These are phyloP conservation scores for Saccharomyces mikatae DNA, from an alignment of 805 yeast species.

Conservation along the genomic window DNA sequence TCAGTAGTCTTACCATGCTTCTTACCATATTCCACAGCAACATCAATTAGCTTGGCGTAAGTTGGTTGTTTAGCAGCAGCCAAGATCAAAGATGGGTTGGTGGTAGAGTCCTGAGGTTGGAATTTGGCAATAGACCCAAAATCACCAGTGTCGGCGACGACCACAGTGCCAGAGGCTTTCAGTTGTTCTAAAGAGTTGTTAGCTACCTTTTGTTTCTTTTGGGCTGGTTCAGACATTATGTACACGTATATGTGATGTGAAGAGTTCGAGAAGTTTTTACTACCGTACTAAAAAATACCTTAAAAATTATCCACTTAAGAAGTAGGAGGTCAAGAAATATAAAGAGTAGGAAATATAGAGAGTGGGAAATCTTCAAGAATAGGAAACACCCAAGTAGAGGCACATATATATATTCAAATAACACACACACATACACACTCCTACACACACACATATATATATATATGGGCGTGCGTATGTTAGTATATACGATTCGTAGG, in stretches of 20 bases:
- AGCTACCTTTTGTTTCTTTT: slow-evolving; percentile 32
- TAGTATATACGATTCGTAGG: not conserved
- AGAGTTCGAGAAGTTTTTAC: not conserved
- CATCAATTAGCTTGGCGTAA: slow-evolving; percentile 80
- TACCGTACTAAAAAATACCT: not conserved
- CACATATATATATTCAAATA: no score
- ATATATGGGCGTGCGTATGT: not conserved
- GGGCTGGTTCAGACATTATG: slow-evolving; percentile 14
- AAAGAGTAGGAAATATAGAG: not conserved
- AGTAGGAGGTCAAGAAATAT: not conserved
- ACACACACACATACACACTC: not conserved
- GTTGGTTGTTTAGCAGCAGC: slow-evolving; percentile 88
- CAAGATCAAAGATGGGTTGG: slow-evolving; percentile 92
- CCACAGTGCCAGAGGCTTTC: slow-evolving; percentile 88
- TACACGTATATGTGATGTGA: not conserved
- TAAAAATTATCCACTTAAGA: not conserved
- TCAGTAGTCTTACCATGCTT: slow-evolving; percentile 40
- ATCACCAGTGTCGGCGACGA: slow-evolving; percentile 98
- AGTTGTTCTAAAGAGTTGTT: slow-evolving; percentile 75
- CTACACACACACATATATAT: not conserved
- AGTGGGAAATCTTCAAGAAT: not conserved
- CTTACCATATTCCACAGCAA: slow-evolving; percentile 79
- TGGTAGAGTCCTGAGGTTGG: slow-evolving; percentile 98
- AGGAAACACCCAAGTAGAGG: not conserved
- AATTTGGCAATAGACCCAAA: slow-evolving; percentile 93